phyloP scores from a whole-genome alignment of 257 asterid genomes.

The Solanum neorickii region DNA sequence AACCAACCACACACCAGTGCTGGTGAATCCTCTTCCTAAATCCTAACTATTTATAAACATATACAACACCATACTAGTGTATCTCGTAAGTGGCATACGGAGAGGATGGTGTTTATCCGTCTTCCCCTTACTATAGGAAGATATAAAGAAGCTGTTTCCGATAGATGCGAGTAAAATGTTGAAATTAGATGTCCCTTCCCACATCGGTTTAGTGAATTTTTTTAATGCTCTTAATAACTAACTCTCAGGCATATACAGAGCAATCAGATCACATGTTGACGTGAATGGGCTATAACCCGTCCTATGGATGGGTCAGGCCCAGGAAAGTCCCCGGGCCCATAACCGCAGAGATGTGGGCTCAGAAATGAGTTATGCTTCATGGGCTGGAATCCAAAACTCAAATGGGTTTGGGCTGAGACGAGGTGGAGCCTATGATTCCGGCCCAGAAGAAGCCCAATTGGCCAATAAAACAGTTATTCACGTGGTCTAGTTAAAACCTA shows the following conservation, averaged over 20 bases:
- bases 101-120: too few species aligned
- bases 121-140: too few species aligned
- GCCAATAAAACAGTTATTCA: background rate
- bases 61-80: background rate
- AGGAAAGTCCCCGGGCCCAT: background rate
- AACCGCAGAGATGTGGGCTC: background rate
- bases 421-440: background rate
- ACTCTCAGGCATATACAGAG: accelerated
- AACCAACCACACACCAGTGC: background rate
- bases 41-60: background rate
- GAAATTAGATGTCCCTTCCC: background rate
- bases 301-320: background rate
- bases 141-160: background rate
- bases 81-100: background rate
- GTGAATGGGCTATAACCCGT: background rate
- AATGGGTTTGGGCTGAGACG: background rate
- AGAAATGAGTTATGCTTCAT: background rate
- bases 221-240: background rate
- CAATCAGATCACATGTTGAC: background rate
- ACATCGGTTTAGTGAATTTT: background rate
- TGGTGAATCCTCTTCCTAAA: background rate
- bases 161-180: background rate
- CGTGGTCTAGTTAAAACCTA: background rate
- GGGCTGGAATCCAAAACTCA: background rate
- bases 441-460: background rate